Base-by-base conservation (phyloP, 2,329 filamentous ascomycete species). In the Talaromyces albobiverticillius region DNA sequence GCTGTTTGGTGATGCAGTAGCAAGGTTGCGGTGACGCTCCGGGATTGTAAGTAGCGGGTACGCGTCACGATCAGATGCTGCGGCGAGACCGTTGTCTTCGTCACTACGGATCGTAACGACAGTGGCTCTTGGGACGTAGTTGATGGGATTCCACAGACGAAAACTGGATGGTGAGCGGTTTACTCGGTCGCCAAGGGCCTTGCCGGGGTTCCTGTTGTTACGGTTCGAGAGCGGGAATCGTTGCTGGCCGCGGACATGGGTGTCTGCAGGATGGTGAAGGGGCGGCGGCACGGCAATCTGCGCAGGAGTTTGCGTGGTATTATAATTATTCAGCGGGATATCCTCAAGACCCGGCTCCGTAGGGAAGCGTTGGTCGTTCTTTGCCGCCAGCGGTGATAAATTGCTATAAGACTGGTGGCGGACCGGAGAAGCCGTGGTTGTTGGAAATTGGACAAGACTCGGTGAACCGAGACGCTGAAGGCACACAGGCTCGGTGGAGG, bases 141-240 rank as follows among this genome's bases (percentile, higher is more conserved):
- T 85, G 63, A 82, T 76, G 34, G 82, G 82, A 66, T 84, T 84
- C 71, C 82, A 83, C 57, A 85, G 76, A 54, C 81, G 76, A 51
- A 80, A 77, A 6, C 38, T 34, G 67, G 40, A 67, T 63, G 53
- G 61, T 55, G 59, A 67, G 11, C 63, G 57, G 59, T 64, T 56
- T 59, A 58, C 60, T 57, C 34, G 32, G 9, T 22, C 16, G 25
- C 42, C 38, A 40, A 29, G 40, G 18, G 45, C 34, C 29, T 43
- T 41, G 6, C 9, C 42, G 31, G 32, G 26, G 32, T 42, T 52
- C 3, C 25, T 46, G 53, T 57, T 50, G 32, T 52, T 51, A 40
- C 58, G 61, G 46, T 57, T 43, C 31, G 56, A 58, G 14, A 50
- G 55, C n/a, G 51, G 51, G 14, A 47, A 38, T 23, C 25, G 26